Evolutionary conservation across 2,329 filamentous ascomycete species (phyloP).

Genomic region (Penicillium corylophilum): DNA sequence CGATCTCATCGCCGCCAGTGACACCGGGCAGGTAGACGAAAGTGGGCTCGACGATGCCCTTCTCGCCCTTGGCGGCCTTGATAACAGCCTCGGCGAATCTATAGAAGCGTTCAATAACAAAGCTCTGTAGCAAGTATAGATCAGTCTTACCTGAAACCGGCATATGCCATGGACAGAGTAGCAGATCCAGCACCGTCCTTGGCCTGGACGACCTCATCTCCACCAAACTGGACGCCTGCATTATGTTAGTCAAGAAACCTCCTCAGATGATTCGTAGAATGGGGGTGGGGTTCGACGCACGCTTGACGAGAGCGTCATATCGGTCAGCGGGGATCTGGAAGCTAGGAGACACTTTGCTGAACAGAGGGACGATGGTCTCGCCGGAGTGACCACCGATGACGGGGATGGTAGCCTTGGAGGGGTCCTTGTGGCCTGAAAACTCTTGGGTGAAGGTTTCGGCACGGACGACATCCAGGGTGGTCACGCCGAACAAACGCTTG

Average conservation of each 20-base stretch:
- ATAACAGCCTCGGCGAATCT: slow-evolving; percentile 95
- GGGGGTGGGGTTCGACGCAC: slow-evolving; percentile 46
- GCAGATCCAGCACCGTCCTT: slow-evolving; percentile 90
- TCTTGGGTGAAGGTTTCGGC: slow-evolving; percentile 94
- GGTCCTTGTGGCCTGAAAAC: slow-evolving; percentile 77
- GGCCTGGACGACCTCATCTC: slow-evolving; percentile 94
- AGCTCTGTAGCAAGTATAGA: slow-evolving; percentile 9
- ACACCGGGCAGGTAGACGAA: slow-evolving; percentile 94
- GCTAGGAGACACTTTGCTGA: slow-evolving; percentile 82
- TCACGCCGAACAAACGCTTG: slow-evolving; percentile 96
- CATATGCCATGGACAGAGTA: slow-evolving; percentile 92
- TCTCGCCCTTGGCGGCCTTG: slow-evolving; percentile 83
- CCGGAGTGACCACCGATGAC: slow-evolving; percentile 97
- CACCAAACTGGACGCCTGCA: slow-evolving; percentile 84
- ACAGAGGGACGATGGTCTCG: slow-evolving; percentile 95
- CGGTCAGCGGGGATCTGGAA: slow-evolving; percentile 84
- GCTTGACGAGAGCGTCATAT: slow-evolving; percentile 85
- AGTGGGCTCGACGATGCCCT: slow-evolving; percentile 89
- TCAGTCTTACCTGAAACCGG: slow-evolving; percentile 75
- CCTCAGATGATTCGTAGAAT: neutral
- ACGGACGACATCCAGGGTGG: slow-evolving; percentile 96
- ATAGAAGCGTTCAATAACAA: slow-evolving; percentile 21
- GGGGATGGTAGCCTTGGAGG: slow-evolving; percentile 78
- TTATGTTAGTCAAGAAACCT: neutral
- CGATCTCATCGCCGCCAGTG: slow-evolving; percentile 79